These are phyloP conservation scores for Cordyceps fumosorosea DNA, from an alignment of 2,329 filamentous ascomycete species.

Conservation along the genomic window DNA sequence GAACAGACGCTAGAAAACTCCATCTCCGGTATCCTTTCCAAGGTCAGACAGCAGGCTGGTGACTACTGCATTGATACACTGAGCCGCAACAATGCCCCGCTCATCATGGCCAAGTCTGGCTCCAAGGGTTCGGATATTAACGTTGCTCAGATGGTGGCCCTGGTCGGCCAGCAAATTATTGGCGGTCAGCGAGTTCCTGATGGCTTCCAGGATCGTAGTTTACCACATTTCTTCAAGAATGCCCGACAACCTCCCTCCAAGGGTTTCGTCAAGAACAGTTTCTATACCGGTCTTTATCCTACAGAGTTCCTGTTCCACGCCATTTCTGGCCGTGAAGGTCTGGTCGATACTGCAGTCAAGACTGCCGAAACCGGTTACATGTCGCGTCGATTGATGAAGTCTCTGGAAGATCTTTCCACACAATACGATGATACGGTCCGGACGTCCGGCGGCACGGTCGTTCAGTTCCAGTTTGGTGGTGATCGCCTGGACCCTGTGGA, in stretches of 20 bases:
- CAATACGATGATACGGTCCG: conserved; percentile 93
- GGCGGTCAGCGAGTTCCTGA: conserved; percentile 86
- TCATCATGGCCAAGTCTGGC: conserved; percentile 95
- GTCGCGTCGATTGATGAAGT: conserved; percentile 97
- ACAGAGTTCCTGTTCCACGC: conserved; percentile 98
- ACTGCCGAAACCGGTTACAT: conserved; percentile 99
- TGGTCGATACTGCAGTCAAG: conserved; percentile 98
- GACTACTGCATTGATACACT: conserved; percentile 84
- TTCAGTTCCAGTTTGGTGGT: conserved; percentile 96
- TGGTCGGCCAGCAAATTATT: conserved; percentile 97
- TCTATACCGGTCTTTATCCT: conserved; percentile 85
- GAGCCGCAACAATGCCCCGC: conserved; percentile 83
- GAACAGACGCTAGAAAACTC: conserved; percentile 86
- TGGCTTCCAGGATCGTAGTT: conserved; percentile 89
- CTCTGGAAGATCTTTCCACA: conserved; percentile 85
- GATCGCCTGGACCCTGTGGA: conserved; percentile 94
- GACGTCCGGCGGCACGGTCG: conserved; percentile 79
- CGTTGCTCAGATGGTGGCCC: conserved; percentile 97
- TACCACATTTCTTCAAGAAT: conserved; percentile 94
- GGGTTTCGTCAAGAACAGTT: conserved; percentile 94
- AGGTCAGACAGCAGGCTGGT: conserved; percentile 86
- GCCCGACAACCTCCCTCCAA: conserved; percentile 88
- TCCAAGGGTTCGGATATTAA: conserved; percentile 98
- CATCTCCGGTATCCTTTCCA: conserved; percentile 85
- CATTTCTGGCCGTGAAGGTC: conserved; percentile 94